Evolutionary conservation across 2,329 filamentous ascomycete species (phyloP).

Genomic region (Diaporthe destruens): DNA sequence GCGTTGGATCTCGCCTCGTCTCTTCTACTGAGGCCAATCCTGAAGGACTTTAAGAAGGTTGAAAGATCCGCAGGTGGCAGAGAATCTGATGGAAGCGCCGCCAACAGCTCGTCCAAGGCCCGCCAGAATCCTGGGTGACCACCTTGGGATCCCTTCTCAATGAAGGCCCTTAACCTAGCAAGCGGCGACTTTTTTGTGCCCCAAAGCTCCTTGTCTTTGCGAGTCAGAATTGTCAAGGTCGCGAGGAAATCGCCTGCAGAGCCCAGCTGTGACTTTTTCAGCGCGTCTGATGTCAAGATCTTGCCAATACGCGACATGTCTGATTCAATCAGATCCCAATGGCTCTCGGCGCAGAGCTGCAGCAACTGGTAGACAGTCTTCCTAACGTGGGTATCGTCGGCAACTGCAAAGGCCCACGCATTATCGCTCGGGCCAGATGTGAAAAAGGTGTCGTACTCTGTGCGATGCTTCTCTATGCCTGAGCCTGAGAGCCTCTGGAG

Average conservation of each 20-base stretch:
- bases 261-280: constrained; percentile 78
- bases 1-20: constrained; percentile 81
- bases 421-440: constrained; percentile 63
- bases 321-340: constrained; percentile 60
- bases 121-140: constrained; percentile 80
- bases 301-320: constrained; percentile 66
- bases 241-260: constrained; percentile 80
- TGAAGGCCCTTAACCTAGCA: constrained; percentile 74
- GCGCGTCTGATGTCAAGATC: constrained; percentile 77
- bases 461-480: constrained; percentile 71
- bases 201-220: constrained; percentile 78
- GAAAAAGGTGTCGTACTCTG: constrained; percentile 76
- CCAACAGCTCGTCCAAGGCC: constrained; percentile 72
- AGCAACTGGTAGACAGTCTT: constrained; percentile 66
- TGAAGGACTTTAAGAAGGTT: constrained; percentile 75
- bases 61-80: constrained; percentile 63
- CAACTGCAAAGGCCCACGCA: constrained; percentile 76
- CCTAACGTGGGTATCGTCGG: constrained; percentile 67
- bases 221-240: constrained; percentile 75
- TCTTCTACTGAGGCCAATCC: constrained; percentile 77
- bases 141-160: constrained; percentile 88
- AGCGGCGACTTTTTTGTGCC: constrained; percentile 70
- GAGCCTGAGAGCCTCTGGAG: constrained; percentile 60
- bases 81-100: constrained; percentile 65
- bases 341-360: constrained; percentile 60